phyloP scores from a whole-genome alignment of 371 early-diverging fungal species.

The Cokeromyces recurvatus region DNA sequence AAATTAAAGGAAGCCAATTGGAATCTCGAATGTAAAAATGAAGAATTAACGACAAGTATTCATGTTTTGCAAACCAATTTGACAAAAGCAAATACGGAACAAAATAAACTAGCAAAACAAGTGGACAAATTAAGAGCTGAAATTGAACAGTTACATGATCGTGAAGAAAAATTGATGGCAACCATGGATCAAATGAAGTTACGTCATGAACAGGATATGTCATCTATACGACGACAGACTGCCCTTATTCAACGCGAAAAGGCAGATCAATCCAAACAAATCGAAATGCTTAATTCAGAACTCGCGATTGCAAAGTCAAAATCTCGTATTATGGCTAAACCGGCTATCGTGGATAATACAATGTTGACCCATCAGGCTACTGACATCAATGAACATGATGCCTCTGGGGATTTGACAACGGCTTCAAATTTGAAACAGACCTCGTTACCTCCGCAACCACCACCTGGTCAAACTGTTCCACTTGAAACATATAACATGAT shows the following conservation, averaged over 20 bases:
- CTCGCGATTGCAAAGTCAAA: slow-evolving; percentile 46
- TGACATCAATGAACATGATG: no score
- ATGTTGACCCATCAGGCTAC: no score
- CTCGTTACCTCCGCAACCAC: no score
- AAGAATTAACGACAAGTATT: slow-evolving; percentile 51
- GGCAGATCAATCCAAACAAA: slow-evolving; percentile 47
- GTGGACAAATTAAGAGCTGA: slow-evolving; percentile 52
- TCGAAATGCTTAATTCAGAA: slow-evolving; percentile 60
- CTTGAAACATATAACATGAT: slow-evolving; percentile 43
- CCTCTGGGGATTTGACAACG: no score
- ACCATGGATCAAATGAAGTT: slow-evolving; percentile 52
- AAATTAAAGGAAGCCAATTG: slow-evolving; percentile 57
- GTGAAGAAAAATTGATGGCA: slow-evolving; percentile 54
- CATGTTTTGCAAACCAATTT: slow-evolving; percentile 52
- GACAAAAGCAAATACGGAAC: slow-evolving; percentile 51
- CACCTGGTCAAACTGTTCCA: slow-evolving; percentile 42
- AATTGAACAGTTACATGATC: slow-evolving; percentile 59
- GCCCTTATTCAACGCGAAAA: slow-evolving; percentile 67
- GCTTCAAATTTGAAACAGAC: no score
- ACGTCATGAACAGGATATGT: slow-evolving; percentile 66
- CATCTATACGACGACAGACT: slow-evolving; percentile 52
- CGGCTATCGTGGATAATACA: no score
- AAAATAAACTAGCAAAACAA: slow-evolving; percentile 53
- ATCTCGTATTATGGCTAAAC: slow-evolving; percentile 35
- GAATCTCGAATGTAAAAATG: slow-evolving; percentile 58